Conservation (phyloP, 2,329 filamentous ascomycete genomes). For the Aspergillus spinulosporus region DNA sequence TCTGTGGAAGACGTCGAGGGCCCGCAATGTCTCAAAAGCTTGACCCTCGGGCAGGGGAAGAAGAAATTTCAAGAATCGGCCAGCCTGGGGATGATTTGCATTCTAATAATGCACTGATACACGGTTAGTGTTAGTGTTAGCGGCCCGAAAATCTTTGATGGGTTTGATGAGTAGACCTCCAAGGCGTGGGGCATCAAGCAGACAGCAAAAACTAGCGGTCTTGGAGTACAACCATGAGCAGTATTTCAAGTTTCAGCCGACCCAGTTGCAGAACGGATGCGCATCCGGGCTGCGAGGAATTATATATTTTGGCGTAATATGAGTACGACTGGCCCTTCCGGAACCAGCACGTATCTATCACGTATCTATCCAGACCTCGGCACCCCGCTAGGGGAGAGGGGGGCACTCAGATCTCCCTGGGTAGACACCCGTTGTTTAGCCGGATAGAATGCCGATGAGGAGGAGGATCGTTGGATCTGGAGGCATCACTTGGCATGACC, state of each 20-base stretch:
- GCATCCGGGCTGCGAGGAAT: too few relatives aligned
- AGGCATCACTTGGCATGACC: too few relatives aligned
- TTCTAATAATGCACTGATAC: conserved; percentile 6
- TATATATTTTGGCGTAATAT: background rate
- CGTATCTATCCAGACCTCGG: background rate
- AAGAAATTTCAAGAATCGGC: background rate
- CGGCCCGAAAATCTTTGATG: conserved; percentile 8
- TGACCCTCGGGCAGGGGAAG: conserved; percentile 1
- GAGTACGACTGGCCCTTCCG: background rate
- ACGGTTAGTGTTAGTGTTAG: background rate
- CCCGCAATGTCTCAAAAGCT: background rate
- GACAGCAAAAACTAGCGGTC: background rate
- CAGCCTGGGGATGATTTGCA: conserved; percentile 7
- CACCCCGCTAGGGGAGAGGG: background rate
- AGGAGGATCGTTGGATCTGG: too few relatives aligned
- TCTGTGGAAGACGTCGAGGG: background rate
- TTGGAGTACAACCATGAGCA: background rate
- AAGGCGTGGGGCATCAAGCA: conserved; percentile 12
- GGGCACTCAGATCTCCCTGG: background rate
- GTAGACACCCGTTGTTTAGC: background rate
- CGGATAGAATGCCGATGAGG: conserved; percentile 5
- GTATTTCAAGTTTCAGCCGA: too few relatives aligned
- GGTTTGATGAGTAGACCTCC: background rate
- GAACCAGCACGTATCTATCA: background rate
- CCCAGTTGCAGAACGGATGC: too few relatives aligned